Conservation (phyloP, 2,329 filamentous ascomycete genomes). For the Neonectria neomacrospora region DNA sequence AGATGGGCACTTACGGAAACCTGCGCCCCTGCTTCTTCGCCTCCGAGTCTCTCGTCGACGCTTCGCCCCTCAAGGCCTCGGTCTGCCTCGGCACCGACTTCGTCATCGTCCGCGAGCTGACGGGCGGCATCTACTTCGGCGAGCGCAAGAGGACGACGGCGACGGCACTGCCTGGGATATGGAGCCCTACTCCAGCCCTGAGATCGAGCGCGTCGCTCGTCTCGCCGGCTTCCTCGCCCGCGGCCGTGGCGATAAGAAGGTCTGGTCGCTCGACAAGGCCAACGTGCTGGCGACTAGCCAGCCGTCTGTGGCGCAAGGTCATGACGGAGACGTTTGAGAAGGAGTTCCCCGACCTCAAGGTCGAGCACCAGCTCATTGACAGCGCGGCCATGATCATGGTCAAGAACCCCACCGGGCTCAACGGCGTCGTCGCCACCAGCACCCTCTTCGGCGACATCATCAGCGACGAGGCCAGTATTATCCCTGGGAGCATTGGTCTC, state of each 20-base stretch:
- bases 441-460: slow-evolving; percentile 98
- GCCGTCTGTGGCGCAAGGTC: slow-evolving; percentile 87
- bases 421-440: slow-evolving; percentile 91
- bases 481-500: slow-evolving; percentile 89
- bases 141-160: slow-evolving; percentile 76
- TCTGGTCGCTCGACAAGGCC: slow-evolving; percentile 94
- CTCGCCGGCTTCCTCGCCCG: slow-evolving; percentile 85
- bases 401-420: slow-evolving; percentile 88
- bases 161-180: slow-evolving; percentile 82
- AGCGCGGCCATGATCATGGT: slow-evolving; percentile 98
- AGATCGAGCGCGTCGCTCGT: slow-evolving; percentile 89
- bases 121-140: slow-evolving; percentile 95
- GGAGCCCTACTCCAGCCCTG: slow-evolving; percentile 83
- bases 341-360: slow-evolving; percentile 88
- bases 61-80: slow-evolving; percentile 86
- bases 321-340: slow-evolving; percentile 85
- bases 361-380: slow-evolving; percentile 93
- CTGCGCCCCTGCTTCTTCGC: slow-evolving; percentile 96
- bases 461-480: slow-evolving; percentile 92
- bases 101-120: slow-evolving; percentile 91
- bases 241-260: slow-evolving; percentile 73
- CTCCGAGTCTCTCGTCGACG: slow-evolving; percentile 83
- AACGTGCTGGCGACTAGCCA: slow-evolving; percentile 92
- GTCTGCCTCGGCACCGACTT: slow-evolving; percentile 91
- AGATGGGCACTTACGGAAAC: slow-evolving; percentile 95